Percentiles rank a stretch among this genome's conserved stretches.
Evolutionary conservation across 768 basidiomycete genomes (phyloP).

Genomic region (Leucocoprinus birnbaumii): DNA sequence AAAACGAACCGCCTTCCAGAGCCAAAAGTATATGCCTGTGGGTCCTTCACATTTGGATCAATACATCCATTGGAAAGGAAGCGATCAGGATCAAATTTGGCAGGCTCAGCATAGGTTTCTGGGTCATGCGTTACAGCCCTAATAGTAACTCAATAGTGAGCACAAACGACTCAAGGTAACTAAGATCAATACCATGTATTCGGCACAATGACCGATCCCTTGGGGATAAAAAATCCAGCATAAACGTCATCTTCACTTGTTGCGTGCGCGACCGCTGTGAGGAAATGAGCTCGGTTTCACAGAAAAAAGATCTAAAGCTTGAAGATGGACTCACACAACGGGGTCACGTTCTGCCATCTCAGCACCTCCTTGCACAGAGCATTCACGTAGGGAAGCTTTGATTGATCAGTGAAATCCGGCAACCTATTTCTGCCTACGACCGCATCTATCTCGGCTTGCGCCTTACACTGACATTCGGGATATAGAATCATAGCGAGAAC

Average conservation of each 20-base stretch:
- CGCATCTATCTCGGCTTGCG: constrained; percentile 15
- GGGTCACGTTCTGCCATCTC: constrained; percentile 4
- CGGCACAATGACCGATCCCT: background rate
- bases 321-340: background rate
- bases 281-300: background rate
- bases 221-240: constrained; percentile 3
- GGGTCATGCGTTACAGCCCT: constrained; percentile 32
- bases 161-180: too few relatives aligned
- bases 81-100: constrained; percentile 29
- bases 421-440: constrained; percentile 14
- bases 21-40: constrained; percentile 20
- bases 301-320: too few relatives aligned
- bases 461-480: constrained; percentile 15
- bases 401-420: constrained; percentile 13
- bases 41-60: constrained; percentile 14
- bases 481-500: constrained; percentile 13
- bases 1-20: constrained; percentile 17
- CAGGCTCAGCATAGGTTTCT: constrained; percentile 27
- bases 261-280: constrained; percentile 15
- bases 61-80: constrained; percentile 20
- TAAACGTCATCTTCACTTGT: constrained; percentile 16
- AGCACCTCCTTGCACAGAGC: constrained; percentile 14
- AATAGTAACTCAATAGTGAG: background rate
- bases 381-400: constrained; percentile 13
- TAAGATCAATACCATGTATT: background rate